phyloP scores from a whole-genome alignment of 345 rosid species.

The Populus euphratica region DNA sequence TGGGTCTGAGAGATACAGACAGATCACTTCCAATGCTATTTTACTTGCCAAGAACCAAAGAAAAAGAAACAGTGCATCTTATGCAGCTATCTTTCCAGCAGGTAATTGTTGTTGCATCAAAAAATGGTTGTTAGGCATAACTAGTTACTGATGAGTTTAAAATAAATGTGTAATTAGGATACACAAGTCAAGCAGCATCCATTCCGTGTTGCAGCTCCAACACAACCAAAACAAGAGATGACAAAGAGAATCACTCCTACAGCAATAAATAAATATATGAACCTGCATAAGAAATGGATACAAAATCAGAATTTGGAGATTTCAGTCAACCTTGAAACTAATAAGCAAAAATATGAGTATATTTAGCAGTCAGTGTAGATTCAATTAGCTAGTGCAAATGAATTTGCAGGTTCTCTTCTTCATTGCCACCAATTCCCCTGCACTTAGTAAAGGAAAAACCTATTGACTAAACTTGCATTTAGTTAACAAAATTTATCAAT shows the following conservation, averaged over 20 bases:
- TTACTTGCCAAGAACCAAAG: background rate
- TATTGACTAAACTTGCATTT: background rate
- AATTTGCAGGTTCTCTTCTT: background rate
- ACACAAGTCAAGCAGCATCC: slow-evolving; percentile 95
- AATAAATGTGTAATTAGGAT: slow-evolving; percentile 45
- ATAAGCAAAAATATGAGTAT: background rate
- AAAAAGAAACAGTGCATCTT: background rate
- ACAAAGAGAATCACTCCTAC: slow-evolving; percentile 75
- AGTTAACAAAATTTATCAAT: background rate
- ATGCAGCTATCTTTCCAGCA: background rate
- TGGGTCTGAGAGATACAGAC: background rate
- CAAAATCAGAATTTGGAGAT: slow-evolving; percentile 15
- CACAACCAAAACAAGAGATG: slow-evolving; percentile 88
- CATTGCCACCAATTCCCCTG: background rate
- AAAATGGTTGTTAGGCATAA: background rate
- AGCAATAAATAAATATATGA: slow-evolving; percentile 80
- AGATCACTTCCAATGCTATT: background rate
- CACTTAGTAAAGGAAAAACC: background rate
- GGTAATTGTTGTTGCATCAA: background rate
- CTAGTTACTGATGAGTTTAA: background rate
- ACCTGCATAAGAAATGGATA: slow-evolving; percentile 54
- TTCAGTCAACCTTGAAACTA: background rate
- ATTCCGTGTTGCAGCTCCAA: slow-evolving; percentile 69
- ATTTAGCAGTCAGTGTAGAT: background rate
- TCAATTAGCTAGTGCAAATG: background rate